Evolutionary conservation across 352 stramenopile species (phyloP).

Genomic region (Globisporangium spinosum): DNA sequence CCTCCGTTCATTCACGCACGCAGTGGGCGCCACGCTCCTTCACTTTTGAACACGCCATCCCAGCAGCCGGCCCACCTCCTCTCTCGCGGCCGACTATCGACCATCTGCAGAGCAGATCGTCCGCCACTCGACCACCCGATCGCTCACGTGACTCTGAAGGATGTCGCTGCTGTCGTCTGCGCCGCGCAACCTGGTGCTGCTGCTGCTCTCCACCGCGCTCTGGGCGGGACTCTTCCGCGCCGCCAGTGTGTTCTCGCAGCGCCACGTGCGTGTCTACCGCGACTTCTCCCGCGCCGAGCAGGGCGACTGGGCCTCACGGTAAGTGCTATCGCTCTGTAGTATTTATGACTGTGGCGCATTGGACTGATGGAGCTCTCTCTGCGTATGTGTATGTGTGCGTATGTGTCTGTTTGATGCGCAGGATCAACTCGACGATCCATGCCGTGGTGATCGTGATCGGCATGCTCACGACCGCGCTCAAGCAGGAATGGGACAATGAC

Average conservation of each 20-base stretch:
- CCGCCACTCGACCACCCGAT: background rate
- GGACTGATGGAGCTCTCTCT: constrained; percentile 6
- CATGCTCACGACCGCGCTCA: constrained; percentile 56
- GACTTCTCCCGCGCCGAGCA: constrained; percentile 67
- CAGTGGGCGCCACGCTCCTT: background rate
- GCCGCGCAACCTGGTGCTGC: constrained; percentile 36
- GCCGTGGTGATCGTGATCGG: constrained; percentile 57
- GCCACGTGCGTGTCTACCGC: constrained; percentile 58
- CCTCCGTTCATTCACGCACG: background rate
- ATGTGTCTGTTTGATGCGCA: constrained; percentile 17
- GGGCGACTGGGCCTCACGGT: constrained; percentile 83
- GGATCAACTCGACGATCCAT: constrained; percentile 80
- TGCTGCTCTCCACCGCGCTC: constrained; percentile 46
- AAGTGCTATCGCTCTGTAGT: background rate
- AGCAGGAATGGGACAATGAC: constrained; percentile 63
- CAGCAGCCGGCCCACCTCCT: background rate
- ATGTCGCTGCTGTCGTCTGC: constrained; percentile 4
- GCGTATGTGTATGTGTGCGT: background rate
- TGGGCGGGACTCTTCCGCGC: constrained; percentile 59
- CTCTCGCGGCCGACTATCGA: background rate
- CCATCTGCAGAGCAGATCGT: no score
- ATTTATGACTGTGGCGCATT: background rate
- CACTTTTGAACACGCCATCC: background rate
- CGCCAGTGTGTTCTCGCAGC: constrained; percentile 46
- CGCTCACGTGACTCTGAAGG: background rate